Conservation (phyloP, 148 eudicot genomes). For the Spergularia marina region DNA sequence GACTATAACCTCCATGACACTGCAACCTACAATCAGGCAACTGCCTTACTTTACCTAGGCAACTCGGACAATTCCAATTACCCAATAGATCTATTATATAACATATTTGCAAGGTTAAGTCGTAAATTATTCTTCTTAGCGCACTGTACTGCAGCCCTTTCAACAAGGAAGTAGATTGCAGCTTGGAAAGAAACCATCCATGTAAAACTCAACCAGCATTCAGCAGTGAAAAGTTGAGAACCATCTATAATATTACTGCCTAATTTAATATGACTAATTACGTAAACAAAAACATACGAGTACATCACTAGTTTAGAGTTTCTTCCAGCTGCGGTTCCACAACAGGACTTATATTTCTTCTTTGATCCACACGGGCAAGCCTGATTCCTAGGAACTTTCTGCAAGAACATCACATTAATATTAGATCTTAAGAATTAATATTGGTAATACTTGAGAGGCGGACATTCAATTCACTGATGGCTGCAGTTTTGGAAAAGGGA, state of each 20-base stretch:
- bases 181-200: no score
- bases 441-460: not conserved
- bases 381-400: slow-evolving; percentile 82
- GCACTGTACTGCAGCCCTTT: no score
- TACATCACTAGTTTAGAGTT: slow-evolving; percentile 45
- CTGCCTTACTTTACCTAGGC: not conserved
- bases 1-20: not conserved
- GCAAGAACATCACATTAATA: slow-evolving; percentile 18
- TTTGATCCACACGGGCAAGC: slow-evolving; percentile 87
- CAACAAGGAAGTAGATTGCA: no score
- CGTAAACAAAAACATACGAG: slow-evolving; percentile 38
- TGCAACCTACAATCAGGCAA: not conserved
- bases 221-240: not conserved
- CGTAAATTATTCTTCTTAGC: no score
- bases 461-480: not conserved
- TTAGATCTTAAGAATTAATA: not conserved
- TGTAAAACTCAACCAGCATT: not conserved
- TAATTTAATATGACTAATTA: not conserved
- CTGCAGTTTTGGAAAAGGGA: not conserved
- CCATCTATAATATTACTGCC: not conserved
- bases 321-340: slow-evolving; percentile 68
- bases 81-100: no score
- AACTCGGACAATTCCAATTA: no score
- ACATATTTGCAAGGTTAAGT: no score
- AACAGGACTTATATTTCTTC: slow-evolving; percentile 90